These are phyloP conservation scores for Wickerhamiella siamensis DNA, from an alignment of 805 yeast genomes.

Conservation along the genomic window DNA sequence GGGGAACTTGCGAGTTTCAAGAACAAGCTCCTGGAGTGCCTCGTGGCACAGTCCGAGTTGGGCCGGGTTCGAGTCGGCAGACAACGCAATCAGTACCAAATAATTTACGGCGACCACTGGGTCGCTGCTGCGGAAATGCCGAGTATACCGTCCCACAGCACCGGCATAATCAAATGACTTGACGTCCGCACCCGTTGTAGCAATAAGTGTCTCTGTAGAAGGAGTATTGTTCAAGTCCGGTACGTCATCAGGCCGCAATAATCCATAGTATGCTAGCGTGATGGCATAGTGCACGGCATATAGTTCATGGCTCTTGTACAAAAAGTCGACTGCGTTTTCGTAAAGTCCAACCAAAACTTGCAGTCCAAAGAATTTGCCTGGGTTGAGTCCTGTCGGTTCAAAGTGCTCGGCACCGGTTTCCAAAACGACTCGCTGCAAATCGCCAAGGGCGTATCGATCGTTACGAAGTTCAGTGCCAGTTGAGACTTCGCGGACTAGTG, in stretches of 20 bases:
- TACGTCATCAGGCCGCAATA: slow-evolving; percentile 35
- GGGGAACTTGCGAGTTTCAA: slow-evolving; percentile 74
- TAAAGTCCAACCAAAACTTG: slow-evolving; percentile 64
- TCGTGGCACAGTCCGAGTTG: slow-evolving; percentile 54
- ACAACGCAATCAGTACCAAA: slow-evolving; percentile 51
- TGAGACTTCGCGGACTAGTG: slow-evolving; percentile 48
- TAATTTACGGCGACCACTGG: slow-evolving; percentile 91
- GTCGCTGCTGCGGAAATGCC: slow-evolving; percentile 70
- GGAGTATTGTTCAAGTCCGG: slow-evolving; percentile 21
- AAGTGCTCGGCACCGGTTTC: slow-evolving; percentile 64
- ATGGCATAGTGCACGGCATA: slow-evolving; percentile 86
- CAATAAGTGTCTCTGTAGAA: not conserved
- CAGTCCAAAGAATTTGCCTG: slow-evolving; percentile 61
- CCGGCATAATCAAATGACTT: slow-evolving; percentile 35
- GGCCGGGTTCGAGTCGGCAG: slow-evolving; percentile 23
- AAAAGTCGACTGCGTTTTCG: slow-evolving; percentile 61
- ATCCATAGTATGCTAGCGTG: slow-evolving; percentile 58
- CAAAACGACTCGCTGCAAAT: slow-evolving; percentile 56
- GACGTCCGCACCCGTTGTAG: slow-evolving; percentile 22
- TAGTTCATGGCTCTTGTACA: slow-evolving; percentile 50
- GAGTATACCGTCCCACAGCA: slow-evolving; percentile 63
- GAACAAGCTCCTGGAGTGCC: slow-evolving; percentile 66
- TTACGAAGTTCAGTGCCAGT: slow-evolving; percentile 31
- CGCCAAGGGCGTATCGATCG: slow-evolving; percentile 58
- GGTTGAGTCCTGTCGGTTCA: slow-evolving; percentile 34